Evolutionary conservation across 106 monocot genomes (phyloP).

Genomic region (Dioscorea alata): DNA sequence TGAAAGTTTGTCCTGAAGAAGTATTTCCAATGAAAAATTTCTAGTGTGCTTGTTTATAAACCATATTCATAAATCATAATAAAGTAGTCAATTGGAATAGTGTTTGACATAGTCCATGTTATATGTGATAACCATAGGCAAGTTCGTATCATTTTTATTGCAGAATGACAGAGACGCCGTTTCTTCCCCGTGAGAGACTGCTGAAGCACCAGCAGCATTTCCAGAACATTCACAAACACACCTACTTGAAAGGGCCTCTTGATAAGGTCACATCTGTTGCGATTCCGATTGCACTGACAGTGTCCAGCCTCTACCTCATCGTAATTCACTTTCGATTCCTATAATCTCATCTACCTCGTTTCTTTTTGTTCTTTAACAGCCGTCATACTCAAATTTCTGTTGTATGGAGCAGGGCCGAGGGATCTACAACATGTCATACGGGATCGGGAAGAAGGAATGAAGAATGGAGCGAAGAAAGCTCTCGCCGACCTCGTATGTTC

Average conservation of each 20-base stretch:
- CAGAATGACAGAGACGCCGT: slow-evolving; percentile 54
- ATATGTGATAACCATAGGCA: no score
- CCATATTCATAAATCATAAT: no score
- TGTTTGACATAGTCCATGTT: no score
- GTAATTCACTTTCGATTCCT: slow-evolving; percentile 21
- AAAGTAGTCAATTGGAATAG: no score
- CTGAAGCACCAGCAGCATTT: slow-evolving; percentile 52
- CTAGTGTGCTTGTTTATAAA: no score
- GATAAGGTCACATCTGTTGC: slow-evolving; percentile 75
- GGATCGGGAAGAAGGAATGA: slow-evolving; percentile 73
- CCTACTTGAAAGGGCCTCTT: slow-evolving; percentile 63
- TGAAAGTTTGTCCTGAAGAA: no score
- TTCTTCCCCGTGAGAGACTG: slow-evolving; percentile 59
- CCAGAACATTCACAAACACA: slow-evolving; percentile 55
- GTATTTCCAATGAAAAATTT: no score
- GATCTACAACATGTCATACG: slow-evolving; percentile 68
- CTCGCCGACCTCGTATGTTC: not conserved
- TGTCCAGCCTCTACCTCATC: slow-evolving; percentile 37
- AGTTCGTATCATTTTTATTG: not conserved
- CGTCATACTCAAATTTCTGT: not conserved
- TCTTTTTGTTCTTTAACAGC: not conserved
- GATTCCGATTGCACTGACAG: slow-evolving; percentile 64
- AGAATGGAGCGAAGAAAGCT: slow-evolving; percentile 16
- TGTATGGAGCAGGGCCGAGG: slow-evolving; percentile 41
- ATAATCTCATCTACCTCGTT: not conserved